Base-by-base conservation (phyloP, 2,329 filamentous ascomycete species). In the Microsporum audouinii region DNA sequence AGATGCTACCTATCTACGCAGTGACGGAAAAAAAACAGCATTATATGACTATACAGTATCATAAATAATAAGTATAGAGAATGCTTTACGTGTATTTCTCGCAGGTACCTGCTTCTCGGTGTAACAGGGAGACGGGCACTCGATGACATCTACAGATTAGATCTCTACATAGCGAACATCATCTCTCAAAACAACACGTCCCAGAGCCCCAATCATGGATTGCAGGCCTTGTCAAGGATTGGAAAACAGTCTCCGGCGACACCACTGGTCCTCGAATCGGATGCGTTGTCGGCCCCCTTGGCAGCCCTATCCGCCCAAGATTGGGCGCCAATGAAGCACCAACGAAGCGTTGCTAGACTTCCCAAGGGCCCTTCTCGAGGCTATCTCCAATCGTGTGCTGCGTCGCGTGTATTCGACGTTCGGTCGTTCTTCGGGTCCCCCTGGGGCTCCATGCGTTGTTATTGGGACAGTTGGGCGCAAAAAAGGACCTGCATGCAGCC, bases 301-400 rank as follows among this genome's bases (percentile, higher is more conserved):
- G 57, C 49, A 62, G 57, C 60, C 57, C 39, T 41, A 57, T 51
- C 41, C 43, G n/a, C 31, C 33, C 39, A 38, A 31, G 55, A 61
- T 61, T 61, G 60, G 60, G 60, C 43, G 60, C 41, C 60, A 47
- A 59, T 59, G 60, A 41, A 49, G 49, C 49, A 36, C 33, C 49
- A 36, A 17, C 49, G 49, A 34, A 34, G 49, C 49, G 29, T 17
- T 55, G 49, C 49, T 55, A n/a, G 49, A 36, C 49, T 36, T 34
- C 49, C 49, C 29, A 34, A 31, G 29, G 39, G 39, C 39, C 31
- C 49, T 6, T 7, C 31, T 2, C 23, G 7, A 31, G 8, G 7
- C 7, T 7, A 4, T 36, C 49, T 43, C 49, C 49, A 55, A 55
- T 55, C 31, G 49, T 55, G 49, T 36, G 49, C 31, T 8, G 49